Percentiles rank a stretch among this genome's conserved stretches.
These are phyloP conservation scores for Orbilia brochopaga DNA, from an alignment of 2,329 filamentous ascomycete genomes.

Conservation along the genomic window DNA sequence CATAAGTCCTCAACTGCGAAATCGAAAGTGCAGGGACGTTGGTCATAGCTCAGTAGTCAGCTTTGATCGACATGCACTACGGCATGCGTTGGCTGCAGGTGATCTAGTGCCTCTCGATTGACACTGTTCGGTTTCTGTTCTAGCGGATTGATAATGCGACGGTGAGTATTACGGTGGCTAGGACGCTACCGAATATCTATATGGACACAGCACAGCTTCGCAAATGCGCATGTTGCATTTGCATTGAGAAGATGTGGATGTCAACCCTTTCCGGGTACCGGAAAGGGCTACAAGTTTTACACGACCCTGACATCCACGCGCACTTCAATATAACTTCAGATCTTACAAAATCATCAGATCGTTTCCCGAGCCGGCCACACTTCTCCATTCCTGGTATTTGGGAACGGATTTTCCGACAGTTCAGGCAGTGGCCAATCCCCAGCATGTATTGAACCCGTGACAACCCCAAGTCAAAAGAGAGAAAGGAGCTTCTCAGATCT, in stretches of 20 bases:
- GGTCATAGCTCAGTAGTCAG: conserved; percentile 4
- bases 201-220: too few species aligned
- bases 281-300: too few species aligned
- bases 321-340: background rate
- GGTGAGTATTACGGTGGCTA: too few species aligned
- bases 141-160: too few species aligned
- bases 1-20: conserved; percentile 7
- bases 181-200: too few species aligned
- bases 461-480: background rate
- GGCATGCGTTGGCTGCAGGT: conserved; percentile 6
- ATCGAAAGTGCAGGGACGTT: background rate
- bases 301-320: too few species aligned
- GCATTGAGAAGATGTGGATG: too few species aligned
- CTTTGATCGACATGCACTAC: conserved; percentile 21
- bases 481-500: background rate
- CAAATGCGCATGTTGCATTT: too few species aligned
- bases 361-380: conserved; percentile 1
- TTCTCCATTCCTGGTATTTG: background rate
- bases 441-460: background rate
- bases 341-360: background rate
- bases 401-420: background rate
- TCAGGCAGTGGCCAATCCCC: conserved; percentile 2
- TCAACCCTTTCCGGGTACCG: too few species aligned
- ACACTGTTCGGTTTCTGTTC: background rate
- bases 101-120: background rate